Evolutionary conservation across 1,284 basidiomycete genomes (phyloP).

Genomic region (Xerocomus minutiporus): DNA sequence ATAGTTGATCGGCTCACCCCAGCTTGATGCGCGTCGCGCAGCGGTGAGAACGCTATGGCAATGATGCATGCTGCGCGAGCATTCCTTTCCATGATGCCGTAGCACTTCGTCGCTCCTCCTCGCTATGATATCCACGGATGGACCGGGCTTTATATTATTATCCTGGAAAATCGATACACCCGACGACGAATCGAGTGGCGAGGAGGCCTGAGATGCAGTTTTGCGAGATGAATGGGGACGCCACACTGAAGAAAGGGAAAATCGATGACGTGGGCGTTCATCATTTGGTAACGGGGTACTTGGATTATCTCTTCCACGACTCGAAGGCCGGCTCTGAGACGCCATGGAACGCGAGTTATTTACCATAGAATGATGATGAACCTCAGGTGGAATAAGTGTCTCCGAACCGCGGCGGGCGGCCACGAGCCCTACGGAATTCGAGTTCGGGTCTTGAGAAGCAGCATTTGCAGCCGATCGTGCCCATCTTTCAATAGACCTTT

Average conservation of each 20-base stretch:
- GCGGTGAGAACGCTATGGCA: conserved; percentile 33
- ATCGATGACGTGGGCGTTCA: conserved; percentile 25
- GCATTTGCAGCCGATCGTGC: conserved; percentile 25
- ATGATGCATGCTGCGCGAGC: conserved; percentile 25
- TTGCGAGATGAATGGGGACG: conserved; percentile 19
- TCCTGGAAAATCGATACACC: conserved; percentile 25
- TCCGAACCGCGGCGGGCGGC: conserved; percentile 17
- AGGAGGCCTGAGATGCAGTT: conserved; percentile 26
- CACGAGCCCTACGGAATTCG: conserved; percentile 10
- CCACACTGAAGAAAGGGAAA: conserved; percentile 31
- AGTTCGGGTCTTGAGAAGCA: conserved; percentile 17
- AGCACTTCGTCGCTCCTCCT: conserved; percentile 35
- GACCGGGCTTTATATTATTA: conserved; percentile 14
- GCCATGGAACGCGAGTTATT: conserved; percentile 17
- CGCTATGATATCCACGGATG: conserved; percentile 23
- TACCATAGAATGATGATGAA: conserved; percentile 7
- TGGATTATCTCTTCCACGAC: conserved; percentile 21
- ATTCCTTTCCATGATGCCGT: conserved; percentile 24
- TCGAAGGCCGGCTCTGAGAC: conserved; percentile 25
- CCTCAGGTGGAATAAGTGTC: conserved; percentile 10
- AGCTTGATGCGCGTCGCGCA: conserved; percentile 59
- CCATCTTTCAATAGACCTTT: conserved; percentile 35
- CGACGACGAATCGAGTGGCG: conserved; percentile 30
- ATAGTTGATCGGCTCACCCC: conserved; percentile 45
- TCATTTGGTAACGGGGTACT: conserved; percentile 19